Evolutionary conservation across 208 protist species (phyloP), one percentile per base, ranked within the genome.

Genomic region (Strigomonas culicis): DNA sequence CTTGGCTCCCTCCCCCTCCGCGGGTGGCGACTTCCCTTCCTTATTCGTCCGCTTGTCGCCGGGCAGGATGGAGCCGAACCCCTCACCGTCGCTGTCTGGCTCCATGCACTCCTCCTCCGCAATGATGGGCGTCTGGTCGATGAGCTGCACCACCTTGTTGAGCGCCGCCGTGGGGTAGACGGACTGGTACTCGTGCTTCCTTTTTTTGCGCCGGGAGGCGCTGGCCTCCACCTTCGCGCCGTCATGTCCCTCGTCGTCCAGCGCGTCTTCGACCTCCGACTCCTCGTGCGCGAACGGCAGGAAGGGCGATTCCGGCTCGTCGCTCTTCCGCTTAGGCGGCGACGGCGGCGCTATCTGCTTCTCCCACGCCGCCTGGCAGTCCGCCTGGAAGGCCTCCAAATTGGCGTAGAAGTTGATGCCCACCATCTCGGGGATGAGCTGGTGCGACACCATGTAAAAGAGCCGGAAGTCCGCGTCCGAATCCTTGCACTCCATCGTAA

Each of bases 391-490:
- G 4, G 78, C 78, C 53, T 93, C 82, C 10, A 95, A 30, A 39
- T 74, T 84, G 0, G 79, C 84, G 72, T 80, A 95, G 59, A 95
- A 95, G 59, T 95, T 95, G 34, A 95, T 75, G 1, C 70, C 90
- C 21, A 90, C 84, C 70, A 86, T 70, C 65, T 95, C 90, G 1
- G 90, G 86, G 28, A 95, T 71, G 30, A 89, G 77, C 59, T 95
- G 90, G 62, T 93, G 86, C 2, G 90, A 80, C 13, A 92, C 75
- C 19, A 95, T 72, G 72, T 89, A 92, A 51, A 95, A 95, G 21
- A 95, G 79, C 10, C 82, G 79, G 67, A 92, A 89, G 70, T 95
- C 90, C 0, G 81, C 67, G 61, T 95, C 90, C 2, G 51, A 39
- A 30, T 88, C 83, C 46, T 90, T 92, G 76, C 86, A 93, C 66